Percentiles rank a stretch among this genome's conserved stretches.
Evolutionary conservation across 2,329 filamentous ascomycete genomes (phyloP).

Genomic region (Parascedosporium putredinis): DNA sequence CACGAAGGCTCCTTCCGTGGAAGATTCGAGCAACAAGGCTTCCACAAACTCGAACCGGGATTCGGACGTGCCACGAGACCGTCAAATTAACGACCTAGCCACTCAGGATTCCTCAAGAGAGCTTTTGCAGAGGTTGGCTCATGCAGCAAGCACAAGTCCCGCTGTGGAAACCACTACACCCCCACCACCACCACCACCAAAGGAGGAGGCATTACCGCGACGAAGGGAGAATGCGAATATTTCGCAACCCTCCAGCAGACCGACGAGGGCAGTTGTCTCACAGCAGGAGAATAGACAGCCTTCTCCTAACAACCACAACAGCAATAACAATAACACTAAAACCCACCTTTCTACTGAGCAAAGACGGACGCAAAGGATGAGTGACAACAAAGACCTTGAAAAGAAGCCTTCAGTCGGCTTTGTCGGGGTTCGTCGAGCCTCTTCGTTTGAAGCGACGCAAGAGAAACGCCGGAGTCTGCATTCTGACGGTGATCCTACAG

Average conservation of each 20-base stretch:
- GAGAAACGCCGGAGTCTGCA: constrained; percentile 38
- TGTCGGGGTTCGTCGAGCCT: constrained; percentile 28
- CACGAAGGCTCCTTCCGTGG: neutral
- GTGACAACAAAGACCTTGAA: constrained; percentile 6
- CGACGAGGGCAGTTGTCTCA: too few species aligned
- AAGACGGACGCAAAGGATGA: constrained; percentile 12
- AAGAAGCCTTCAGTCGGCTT: constrained; percentile 35
- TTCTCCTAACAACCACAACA: constrained; percentile 14
- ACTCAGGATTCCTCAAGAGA: constrained; percentile 32
- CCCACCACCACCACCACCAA: neutral
- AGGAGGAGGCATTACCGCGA: neutral
- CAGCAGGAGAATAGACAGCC: too few species aligned
- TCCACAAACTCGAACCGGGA: neutral
- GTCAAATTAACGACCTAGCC: neutral
- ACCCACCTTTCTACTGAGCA: neutral
- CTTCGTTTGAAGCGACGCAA: constrained; percentile 35
- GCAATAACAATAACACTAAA: constrained; percentile 5
- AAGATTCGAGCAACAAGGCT: neutral
- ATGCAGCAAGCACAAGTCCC: constrained; percentile 35
- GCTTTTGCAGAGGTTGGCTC: constrained; percentile 37
- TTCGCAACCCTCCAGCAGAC: too few species aligned
- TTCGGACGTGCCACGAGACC: constrained; percentile 10
- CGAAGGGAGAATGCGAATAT: neutral
- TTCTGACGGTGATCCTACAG: constrained; percentile 44
- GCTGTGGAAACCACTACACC: constrained; percentile 17